Base-by-base conservation (phyloP, 2,329 filamentous ascomycete genomes). In the Cladosporium cucumerinum region DNA sequence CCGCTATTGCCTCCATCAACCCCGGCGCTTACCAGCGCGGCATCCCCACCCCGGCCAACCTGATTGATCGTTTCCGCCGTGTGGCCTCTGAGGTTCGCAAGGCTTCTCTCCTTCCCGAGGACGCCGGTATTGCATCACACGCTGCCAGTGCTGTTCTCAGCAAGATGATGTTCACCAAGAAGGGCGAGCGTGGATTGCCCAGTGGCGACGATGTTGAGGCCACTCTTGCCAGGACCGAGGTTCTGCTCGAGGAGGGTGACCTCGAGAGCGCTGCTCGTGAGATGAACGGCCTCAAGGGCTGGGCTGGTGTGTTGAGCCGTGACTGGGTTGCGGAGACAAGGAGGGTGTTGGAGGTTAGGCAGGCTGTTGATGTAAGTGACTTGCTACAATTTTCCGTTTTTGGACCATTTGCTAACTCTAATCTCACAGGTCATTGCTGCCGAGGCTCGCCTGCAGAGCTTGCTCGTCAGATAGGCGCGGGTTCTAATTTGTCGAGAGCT, bases 151-250 rank as follows among this genome's bases (percentile, higher is more conserved):
- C 92, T 77, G 84, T 96, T 55, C 83, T 99, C 72, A 96, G 92
- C 83, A 96, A 97, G 81, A 85, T 98, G 61, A 87, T 98, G 81
- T 98, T 99, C 86, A 93, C 92, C 84, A 98, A 98, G 85, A 88
- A 74, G 67, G 66, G 66, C 36, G 74, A 75, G 54, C 72, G 76
- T 4, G 91, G 90, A 11, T 83, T 95, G 55, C 90, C 92, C 0
- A 87, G 87, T 26, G 93, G 94, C 23, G 85, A 92, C 71, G 94
- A 98, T 74, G 94, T 98, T 25, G 95, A 99, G 84, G 96, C 93
- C 73, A 89, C 98, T 66, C 85, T 99, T 55, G 91, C 91, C 2
- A 86, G 95, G 68, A 94, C 95, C 1, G 93, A 99, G 80, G 93
- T 89, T 8, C 85, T 92, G 71, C 85, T 99, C 23, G 93, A 99